These are phyloP conservation scores for Craspedostauros australis DNA, from an alignment of 108 stramenopile genomes.

Conservation along the genomic window DNA sequence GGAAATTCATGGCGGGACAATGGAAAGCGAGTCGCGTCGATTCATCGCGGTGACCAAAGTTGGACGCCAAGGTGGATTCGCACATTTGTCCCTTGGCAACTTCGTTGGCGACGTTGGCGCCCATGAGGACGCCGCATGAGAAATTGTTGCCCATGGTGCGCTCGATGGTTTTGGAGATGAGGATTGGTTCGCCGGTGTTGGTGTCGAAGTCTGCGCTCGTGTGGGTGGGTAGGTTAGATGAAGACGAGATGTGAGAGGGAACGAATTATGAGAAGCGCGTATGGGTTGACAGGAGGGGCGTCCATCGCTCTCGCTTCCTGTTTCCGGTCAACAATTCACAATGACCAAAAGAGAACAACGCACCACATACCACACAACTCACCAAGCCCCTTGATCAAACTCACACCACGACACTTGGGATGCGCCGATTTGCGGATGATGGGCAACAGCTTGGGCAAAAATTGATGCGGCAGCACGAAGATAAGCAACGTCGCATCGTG, in stretches of 20 bases:
- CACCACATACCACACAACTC: constrained; percentile 1
- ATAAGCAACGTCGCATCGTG: constrained; percentile 81
- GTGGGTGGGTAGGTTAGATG: too few relatives aligned
- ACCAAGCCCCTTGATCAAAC: constrained; percentile 82
- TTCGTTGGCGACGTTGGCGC: constrained; percentile 95
- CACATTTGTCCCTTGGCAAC: constrained; percentile 90
- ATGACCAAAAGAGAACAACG: background rate
- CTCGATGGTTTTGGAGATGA: constrained; percentile 70
- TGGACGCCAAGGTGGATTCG: constrained; percentile 91
- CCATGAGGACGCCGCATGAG: constrained; percentile 92
- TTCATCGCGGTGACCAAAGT: constrained; percentile 73
- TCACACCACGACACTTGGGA: constrained; percentile 74
- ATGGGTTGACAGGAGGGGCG: too few relatives aligned
- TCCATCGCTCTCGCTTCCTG: too few relatives aligned
- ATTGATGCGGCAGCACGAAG: constrained; percentile 96
- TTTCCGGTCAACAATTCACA: background rate
- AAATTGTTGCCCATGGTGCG: constrained; percentile 75
- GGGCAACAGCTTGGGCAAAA: constrained; percentile 69
- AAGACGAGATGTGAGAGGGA: too few relatives aligned
- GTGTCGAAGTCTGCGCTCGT: constrained; percentile 61
- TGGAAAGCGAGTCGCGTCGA: constrained; percentile 74
- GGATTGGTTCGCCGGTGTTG: constrained; percentile 52
- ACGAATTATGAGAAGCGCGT: too few relatives aligned
- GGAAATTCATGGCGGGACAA: constrained; percentile 64
- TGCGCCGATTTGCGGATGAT: constrained; percentile 59